Evolutionary conservation across 805 yeast genomes (phyloP).

Genomic region (Cyberlindnera misumaiensis): DNA sequence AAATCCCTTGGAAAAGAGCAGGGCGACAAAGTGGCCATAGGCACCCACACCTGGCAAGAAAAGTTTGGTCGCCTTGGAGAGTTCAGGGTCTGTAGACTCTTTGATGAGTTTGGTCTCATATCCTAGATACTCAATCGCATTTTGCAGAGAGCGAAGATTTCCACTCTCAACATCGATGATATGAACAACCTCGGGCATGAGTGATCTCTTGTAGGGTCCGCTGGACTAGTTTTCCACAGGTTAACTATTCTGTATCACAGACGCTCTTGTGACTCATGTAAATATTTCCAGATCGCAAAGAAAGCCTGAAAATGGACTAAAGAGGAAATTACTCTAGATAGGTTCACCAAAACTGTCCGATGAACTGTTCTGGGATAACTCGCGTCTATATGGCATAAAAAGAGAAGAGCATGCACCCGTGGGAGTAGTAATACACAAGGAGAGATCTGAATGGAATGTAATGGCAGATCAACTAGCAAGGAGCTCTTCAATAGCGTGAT

Average conservation of each 20-base stretch:
- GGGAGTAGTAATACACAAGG: too few species aligned
- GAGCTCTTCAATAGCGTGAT: slow-evolving; percentile 25
- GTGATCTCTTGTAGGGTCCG: neutral
- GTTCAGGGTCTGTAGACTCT: slow-evolving; percentile 46
- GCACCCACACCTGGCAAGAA: slow-evolving; percentile 97
- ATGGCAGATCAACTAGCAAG: neutral
- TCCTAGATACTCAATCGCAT: slow-evolving; percentile 79
- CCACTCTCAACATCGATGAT: slow-evolving; percentile 94
- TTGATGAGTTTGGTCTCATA: slow-evolving; percentile 58
- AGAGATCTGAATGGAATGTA: neutral
- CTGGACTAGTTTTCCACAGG: too few species aligned
- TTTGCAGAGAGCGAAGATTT: slow-evolving; percentile 79
- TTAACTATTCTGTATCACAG: too few species aligned
- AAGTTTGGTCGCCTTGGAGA: slow-evolving; percentile 44
- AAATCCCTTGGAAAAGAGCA: slow-evolving; percentile 55
- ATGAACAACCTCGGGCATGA: slow-evolving; percentile 35
- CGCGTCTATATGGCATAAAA: too few species aligned
- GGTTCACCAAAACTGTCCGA: too few species aligned
- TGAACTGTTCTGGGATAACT: too few species aligned
- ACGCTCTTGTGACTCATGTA: too few species aligned
- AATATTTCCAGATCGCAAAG: too few species aligned
- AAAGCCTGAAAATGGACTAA: too few species aligned
- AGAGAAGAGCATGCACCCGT: too few species aligned
- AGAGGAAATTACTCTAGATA: too few species aligned
- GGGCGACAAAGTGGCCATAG: slow-evolving; percentile 86